phyloP scores from a whole-genome alignment of 2,329 filamentous ascomycete genomes.

The Scedosporium apiospermum region DNA sequence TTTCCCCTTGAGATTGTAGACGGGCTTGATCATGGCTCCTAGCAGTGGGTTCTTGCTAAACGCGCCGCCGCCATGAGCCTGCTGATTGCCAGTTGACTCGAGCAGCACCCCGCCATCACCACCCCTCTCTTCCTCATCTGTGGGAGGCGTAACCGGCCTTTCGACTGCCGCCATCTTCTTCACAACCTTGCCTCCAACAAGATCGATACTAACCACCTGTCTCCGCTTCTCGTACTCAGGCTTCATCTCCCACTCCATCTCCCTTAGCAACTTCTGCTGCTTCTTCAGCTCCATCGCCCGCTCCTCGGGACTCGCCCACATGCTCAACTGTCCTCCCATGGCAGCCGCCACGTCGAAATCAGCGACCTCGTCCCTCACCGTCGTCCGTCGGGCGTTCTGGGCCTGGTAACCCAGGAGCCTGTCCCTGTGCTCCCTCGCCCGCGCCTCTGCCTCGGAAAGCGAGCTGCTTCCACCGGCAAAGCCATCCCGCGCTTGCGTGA shows the following conservation, averaged over 20 bases:
- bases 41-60: slow-evolving; percentile 63
- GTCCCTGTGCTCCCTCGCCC: slow-evolving; percentile 71
- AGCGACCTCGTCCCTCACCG: slow-evolving; percentile 74
- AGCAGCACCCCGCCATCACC: slow-evolving; percentile 16
- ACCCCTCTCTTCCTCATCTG: slow-evolving; percentile 24
- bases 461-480: slow-evolving; percentile 7
- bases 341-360: slow-evolving; percentile 46
- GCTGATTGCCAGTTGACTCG: slow-evolving; percentile 25
- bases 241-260: slow-evolving; percentile 76
- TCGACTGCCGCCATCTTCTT: slow-evolving; percentile 59
- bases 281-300: slow-evolving; percentile 73
- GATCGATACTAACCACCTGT: slow-evolving; percentile 76
- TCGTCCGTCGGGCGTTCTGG: slow-evolving; percentile 75
- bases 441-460: slow-evolving; percentile 49
- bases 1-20: slow-evolving; percentile 44
- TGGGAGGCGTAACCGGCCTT: slow-evolving; percentile 43
- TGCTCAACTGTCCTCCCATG: slow-evolving; percentile 39
- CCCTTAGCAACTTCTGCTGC: slow-evolving; percentile 73
- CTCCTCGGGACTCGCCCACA: slow-evolving; percentile 80
- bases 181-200: slow-evolving; percentile 69
- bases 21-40: slow-evolving; percentile 55
- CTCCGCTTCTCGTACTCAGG: slow-evolving; percentile 85
- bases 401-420: slow-evolving; percentile 74
- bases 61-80: slow-evolving; percentile 39
- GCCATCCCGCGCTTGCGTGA: slow-evolving; percentile 36